Base-by-base conservation (phyloP, 78 protist species). In the Speleostelium caveatum region DNA sequence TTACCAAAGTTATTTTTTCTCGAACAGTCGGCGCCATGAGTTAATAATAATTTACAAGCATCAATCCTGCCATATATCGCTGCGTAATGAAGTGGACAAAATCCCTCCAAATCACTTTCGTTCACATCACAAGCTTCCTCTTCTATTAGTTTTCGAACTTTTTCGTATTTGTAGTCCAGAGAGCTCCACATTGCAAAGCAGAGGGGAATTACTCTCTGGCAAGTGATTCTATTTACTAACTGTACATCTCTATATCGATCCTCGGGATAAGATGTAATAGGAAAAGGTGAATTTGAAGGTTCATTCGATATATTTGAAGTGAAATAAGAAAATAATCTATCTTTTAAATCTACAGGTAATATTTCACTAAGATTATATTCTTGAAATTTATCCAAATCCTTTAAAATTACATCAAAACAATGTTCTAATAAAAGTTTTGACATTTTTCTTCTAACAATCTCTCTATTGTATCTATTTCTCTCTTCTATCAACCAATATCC, bases 131-230 rank as follows among this genome's bases (percentile, higher is more conserved):
- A 86, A 17, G 85, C 73, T 65, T 86, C 92, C 28, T 86, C 92
- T 53, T 86, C 92, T 2, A 86, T 74, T 5, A 86, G 59, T 62
- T 74, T 86, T 35, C 92, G 66, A 63, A 86, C 92, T 24, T 86
- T 86, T 53, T 86, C 92, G 36, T 72, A 86, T 26, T 67, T 17
- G 28, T 86, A 86, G 65, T 86, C 92, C n/a, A 86, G 69, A 6
- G 92, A 86, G 30, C 67, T 42, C 92, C 92, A 86, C 92, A 86
- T 86, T 55, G 92, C 92, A 74, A 86, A 86, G 36, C 92, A 86
- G 3, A 86, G 73, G 35, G 92, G 92, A 10, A 86, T 86, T 2
- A 86, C 92, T 28, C 92, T 35, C 71, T 86, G 92, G 53, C 92
- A 86, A 0, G 92, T 86, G 42, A 86, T 86, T 21, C 92, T 30